Evolutionary conservation across 2,329 filamentous ascomycete species (phyloP).

Genomic region (Escovopsis sp.): DNA sequence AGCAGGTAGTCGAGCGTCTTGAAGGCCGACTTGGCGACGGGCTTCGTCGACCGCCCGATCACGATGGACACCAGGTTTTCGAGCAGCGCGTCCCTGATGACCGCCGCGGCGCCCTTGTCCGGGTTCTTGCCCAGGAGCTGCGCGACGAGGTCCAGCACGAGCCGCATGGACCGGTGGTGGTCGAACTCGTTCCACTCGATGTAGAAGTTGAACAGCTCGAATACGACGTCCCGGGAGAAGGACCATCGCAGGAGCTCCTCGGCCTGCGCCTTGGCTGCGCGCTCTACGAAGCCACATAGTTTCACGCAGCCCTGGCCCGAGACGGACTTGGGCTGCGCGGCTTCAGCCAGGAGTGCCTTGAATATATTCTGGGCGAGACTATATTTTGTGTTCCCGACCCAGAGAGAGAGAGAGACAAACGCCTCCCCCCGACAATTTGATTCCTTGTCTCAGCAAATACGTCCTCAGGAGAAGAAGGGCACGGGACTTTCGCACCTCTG

Average conservation of each 20-base stretch:
- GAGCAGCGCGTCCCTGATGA: constrained; percentile 32
- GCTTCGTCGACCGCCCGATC: constrained; percentile 43
- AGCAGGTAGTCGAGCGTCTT: constrained; percentile 53
- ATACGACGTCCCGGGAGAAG: constrained; percentile 32
- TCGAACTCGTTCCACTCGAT: constrained; percentile 54
- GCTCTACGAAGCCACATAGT: constrained; percentile 48
- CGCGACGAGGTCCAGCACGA: constrained; percentile 44
- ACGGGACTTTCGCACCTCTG: constrained; percentile 19
- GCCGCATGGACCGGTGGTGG: constrained; percentile 47
- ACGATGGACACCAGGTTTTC: constrained; percentile 43
- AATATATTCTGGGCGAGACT: constrained; percentile 28
- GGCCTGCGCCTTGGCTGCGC: constrained; percentile 36
- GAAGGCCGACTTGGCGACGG: constrained; percentile 55
- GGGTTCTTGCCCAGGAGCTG: constrained; percentile 37
- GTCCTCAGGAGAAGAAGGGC: neutral
- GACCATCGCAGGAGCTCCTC: constrained; percentile 31
- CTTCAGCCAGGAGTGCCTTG: constrained; percentile 30
- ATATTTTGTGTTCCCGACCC: no score
- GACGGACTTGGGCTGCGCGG: constrained; percentile 37
- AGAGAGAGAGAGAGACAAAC: no score
- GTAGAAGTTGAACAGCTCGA: constrained; percentile 45
- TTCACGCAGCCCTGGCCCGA: constrained; percentile 43
- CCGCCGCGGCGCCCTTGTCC: constrained; percentile 18
- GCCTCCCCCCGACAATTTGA: no score
- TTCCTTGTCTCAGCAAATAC: constrained; percentile 3